Base-by-base conservation (phyloP, 805 yeast species). In the Ogataea siamensis region DNA sequence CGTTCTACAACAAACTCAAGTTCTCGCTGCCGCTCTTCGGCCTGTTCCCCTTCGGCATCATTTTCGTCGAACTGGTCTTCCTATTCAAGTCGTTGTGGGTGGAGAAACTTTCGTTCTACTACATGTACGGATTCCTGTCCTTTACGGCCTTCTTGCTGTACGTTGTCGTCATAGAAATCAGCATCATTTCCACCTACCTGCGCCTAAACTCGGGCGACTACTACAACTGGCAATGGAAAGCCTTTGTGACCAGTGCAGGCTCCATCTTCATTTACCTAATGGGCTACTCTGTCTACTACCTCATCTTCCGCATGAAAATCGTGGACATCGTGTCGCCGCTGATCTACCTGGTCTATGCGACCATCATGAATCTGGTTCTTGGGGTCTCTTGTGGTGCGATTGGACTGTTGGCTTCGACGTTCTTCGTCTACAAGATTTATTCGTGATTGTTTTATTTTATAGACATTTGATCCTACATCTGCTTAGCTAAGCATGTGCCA, bases 161-260 rank as follows among this genome's bases (percentile, higher is more conserved):
- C 29, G 66, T 83, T 23, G 78, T 84, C 10, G 78, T 85, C 14
- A 64, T 77, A 26, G 95, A 87, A 58, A 75, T 83, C 37, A 76
- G 89, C 7, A 70, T 87, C 16, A 76, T 87, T 28, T 78, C 83
- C 5, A 71, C 82, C 7, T 87, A 82, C 53, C 55, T 83, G 28
- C 71, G 82, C 29, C 67, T 87, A 51, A 68, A 56, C 35, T 42
- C 53, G 14, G 59, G 60, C n/a, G 61, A 75, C 53, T 78, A 76
- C 35, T 74, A 75, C 34, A 64, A 71, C 48, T 88, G 96, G 96
- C 86, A 85, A 55, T 87, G 95, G 95, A 70, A 80, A 48, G 68
- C 87, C 9, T 87, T 86, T 59, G 58, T 76, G 37, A 76, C 80
- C 19, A 86, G 94, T 4, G 67, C 78, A 1, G 66, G 77, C 4